phyloP scores from a whole-genome alignment of 805 yeast species.

The Aciculoconidium aculeatum region DNA sequence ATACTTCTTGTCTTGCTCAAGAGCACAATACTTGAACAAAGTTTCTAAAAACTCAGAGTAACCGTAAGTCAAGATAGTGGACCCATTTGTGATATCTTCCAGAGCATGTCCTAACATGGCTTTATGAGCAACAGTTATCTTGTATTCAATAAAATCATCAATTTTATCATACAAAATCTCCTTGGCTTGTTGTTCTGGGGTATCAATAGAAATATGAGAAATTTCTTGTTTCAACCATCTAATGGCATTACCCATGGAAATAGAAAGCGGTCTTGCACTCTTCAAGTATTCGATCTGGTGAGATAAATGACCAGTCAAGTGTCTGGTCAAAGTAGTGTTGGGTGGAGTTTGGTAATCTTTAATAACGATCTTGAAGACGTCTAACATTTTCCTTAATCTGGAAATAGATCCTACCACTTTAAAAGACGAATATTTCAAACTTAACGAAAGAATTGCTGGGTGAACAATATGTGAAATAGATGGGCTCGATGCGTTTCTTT shows the following conservation, averaged over 20 bases:
- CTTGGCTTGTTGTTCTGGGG: constrained; percentile 65
- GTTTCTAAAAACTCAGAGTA: constrained; percentile 79
- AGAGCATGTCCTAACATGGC: constrained; percentile 80
- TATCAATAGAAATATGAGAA: constrained; percentile 70
- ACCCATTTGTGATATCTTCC: constrained; percentile 65
- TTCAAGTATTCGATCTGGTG: constrained; percentile 91
- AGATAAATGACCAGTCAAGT: constrained; percentile 79
- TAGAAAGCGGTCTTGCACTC: constrained; percentile 84
- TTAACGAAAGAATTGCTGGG: constrained; percentile 73
- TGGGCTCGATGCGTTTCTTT: constrained; percentile 53
- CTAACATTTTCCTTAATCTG: constrained; percentile 78
- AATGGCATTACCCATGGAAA: constrained; percentile 96
- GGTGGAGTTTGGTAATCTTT: constrained; percentile 77
- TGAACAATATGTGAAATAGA: constrained; percentile 68
- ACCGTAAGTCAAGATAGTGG: constrained; percentile 82
- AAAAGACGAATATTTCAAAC: constrained; percentile 77
- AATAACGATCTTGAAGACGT: constrained; percentile 76
- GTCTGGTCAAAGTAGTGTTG: constrained; percentile 80
- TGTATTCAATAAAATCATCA: constrained; percentile 77
- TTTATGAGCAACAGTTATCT: constrained; percentile 74
- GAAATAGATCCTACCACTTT: constrained; percentile 86
- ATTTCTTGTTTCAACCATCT: constrained; percentile 96
- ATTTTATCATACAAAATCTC: constrained; percentile 56
- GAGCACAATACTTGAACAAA: constrained; percentile 61
- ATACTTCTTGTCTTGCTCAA: constrained; percentile 57